A percentile compares a stretch with the other conserved stretches of the same genome.
phyloP scores from a whole-genome alignment of 495 filamentous ascomycete genomes.

The Apiosordaria backusii region DNA sequence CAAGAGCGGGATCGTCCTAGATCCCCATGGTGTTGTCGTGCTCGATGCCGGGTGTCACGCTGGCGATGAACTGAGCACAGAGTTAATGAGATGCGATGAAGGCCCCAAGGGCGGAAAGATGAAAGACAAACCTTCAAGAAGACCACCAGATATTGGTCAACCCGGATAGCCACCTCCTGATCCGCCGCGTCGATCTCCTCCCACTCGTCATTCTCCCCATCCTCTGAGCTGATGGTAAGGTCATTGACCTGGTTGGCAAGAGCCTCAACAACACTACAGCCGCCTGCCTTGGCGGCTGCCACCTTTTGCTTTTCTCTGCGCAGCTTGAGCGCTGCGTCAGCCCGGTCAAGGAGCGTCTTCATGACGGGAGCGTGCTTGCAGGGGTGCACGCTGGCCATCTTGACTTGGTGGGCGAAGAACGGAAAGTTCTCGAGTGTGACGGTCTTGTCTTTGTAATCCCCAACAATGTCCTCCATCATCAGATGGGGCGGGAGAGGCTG shows the following conservation, averaged over 20 bases:
- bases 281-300: conserved; percentile 38
- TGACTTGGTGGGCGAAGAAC: conserved; percentile 76
- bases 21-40: conserved; percentile 99
- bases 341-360: conserved; percentile 94
- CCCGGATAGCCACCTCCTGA: conserved; percentile 84
- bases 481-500: conserved; percentile 79
- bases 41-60: conserved; percentile 94
- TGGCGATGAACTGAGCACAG: conserved; percentile 94
- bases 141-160: conserved; percentile 96
- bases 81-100: no score
- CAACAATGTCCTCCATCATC: conserved; percentile 99
- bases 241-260: conserved; percentile 60
- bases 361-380: conserved; percentile 92
- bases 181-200: conserved; percentile 72
- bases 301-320: conserved; percentile 73
- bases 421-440: conserved; percentile 98
- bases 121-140: conserved; percentile 72
- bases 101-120: no score
- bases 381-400: conserved; percentile 95
- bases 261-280: conserved; percentile 52
- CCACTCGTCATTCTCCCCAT: conserved; percentile 75
- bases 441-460: conserved; percentile 99
- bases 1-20: conserved; percentile 32
- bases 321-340: conserved; percentile 87
- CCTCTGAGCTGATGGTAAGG: conserved; percentile 40